Evolutionary conservation across 805 yeast genomes (phyloP), one percentile per base, ranked within the genome.

Genomic region (Candida hispaniensis): DNA sequence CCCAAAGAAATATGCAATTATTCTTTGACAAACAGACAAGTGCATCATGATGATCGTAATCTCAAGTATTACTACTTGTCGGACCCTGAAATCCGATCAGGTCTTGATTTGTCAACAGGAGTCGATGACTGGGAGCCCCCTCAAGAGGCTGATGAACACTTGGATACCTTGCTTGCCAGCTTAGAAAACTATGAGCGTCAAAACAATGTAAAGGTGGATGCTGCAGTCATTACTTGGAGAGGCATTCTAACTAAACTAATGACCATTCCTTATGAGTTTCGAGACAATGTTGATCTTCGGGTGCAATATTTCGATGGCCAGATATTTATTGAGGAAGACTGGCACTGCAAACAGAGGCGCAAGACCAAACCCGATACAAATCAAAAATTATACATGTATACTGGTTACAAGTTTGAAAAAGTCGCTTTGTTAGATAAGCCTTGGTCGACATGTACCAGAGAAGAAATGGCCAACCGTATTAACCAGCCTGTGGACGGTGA

Each of bases 361-460:
- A 44, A 34, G 24, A 38, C 43, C 7, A 32, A 42, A 11, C 39
- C 30, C 41, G 41, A 42, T 13, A 48, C 46, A 18, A 10, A 32
- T 10, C 14, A 6, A 9, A 49, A 55, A 35, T 39, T 50, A 27
- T 53, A 52, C 55, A 45, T 58, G 17, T 45, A 48, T 25, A 47
- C 58, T 43, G 64, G 95, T 0, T 83, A 80, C 58, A 88, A 85
- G 51, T 91, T 91, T 54, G 96, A 91, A 56, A 63, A 73, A 3
- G 46, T 83, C 14, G 71, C 85, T 0, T 82, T 94, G 1, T 55
- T 86, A 16, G 65, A 76, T 0, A 69, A 71, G 48, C 93, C 94
- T 2, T 73, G 94, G 77, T 67, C 76, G 1, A 66, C 71, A 29
- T 68, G 73, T 14, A 50, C 82, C 0, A 63, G 97, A 34, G 62